phyloP scores from a whole-genome alignment of 1,139 yeast genomes.

The Sugiyamaella castrensis region DNA sequence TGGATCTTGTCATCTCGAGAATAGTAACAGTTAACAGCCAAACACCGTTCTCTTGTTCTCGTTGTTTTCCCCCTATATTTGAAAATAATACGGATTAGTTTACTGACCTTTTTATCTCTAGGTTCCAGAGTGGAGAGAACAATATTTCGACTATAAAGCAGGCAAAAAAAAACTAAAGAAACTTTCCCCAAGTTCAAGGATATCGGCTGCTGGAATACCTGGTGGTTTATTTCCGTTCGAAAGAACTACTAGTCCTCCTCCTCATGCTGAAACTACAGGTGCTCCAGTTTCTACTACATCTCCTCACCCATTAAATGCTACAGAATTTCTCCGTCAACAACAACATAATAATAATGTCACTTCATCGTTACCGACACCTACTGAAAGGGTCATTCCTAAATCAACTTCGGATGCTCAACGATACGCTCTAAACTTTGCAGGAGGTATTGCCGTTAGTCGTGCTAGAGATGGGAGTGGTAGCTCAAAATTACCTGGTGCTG shows the following conservation, averaged over 20 bases:
- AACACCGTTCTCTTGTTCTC: too few relatives aligned
- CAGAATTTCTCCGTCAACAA: slow-evolving; percentile 2
- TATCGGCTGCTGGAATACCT: slow-evolving; percentile 7
- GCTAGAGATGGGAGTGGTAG: neutral
- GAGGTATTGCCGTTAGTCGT: neutral
- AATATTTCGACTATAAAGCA: slow-evolving; percentile 70
- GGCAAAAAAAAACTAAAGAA: slow-evolving; percentile 60
- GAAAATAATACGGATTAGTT: neutral
- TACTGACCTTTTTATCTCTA: slow-evolving; percentile 26
- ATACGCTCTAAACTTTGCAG: too few relatives aligned
- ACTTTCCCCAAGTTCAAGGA: slow-evolving; percentile 24
- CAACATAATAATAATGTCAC: neutral
- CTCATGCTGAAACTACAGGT: neutral
- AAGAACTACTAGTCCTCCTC: slow-evolving; percentile 21
- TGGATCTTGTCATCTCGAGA: too few relatives aligned
- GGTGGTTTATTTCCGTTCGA: slow-evolving; percentile 34
- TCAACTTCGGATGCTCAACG: neutral
- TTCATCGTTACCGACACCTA: neutral
- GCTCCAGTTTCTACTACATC: neutral
- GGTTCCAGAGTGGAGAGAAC: slow-evolving; percentile 86
- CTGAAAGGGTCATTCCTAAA: neutral
- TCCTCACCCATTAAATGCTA: slow-evolving; percentile 5
- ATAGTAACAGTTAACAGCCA: too few relatives aligned
- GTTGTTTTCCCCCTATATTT: too few relatives aligned
- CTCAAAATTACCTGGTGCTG: slow-evolving; percentile 8